These are phyloP conservation scores for Trichocladium uniseriatum DNA, from an alignment of 495 filamentous ascomycete species.

Conservation along the genomic window DNA sequence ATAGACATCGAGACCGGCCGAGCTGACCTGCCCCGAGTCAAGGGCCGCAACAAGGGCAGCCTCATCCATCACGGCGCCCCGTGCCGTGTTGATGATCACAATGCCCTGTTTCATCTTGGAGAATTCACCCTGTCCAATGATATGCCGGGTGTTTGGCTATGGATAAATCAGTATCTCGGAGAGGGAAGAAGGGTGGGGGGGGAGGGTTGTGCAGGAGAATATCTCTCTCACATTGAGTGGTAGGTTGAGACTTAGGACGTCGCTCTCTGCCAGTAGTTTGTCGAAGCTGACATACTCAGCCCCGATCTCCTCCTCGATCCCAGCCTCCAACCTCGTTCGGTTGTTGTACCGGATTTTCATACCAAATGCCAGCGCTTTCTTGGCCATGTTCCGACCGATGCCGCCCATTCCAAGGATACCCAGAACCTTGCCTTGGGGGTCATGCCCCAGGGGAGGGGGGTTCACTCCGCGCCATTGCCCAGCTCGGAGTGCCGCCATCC, in stretches of 20 bases:
- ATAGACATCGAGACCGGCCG: constrained; percentile 69
- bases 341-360: constrained; percentile 68
- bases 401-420: constrained; percentile 86
- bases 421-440: constrained; percentile 62
- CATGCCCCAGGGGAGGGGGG: constrained; percentile 44
- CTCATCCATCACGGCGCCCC: constrained; percentile 63
- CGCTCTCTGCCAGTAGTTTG: constrained; percentile 52
- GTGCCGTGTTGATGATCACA: constrained; percentile 63
- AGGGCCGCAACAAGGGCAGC: constrained; percentile 61
- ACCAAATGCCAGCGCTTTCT: constrained; percentile 48
- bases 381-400: constrained; percentile 53
- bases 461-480: constrained; percentile 51
- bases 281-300: constrained; percentile 64
- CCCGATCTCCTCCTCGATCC: constrained; percentile 47
- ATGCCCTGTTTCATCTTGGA: constrained; percentile 60
- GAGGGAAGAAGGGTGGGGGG: not conserved
- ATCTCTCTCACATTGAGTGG: constrained; percentile 53
- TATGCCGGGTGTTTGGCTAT: constrained; percentile 55
- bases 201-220: not conserved
- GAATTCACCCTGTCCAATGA: constrained; percentile 55
- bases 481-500: constrained; percentile 52
- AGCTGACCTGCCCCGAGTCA: constrained; percentile 56
- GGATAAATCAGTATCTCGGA: constrained; percentile 7
- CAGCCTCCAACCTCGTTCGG: constrained; percentile 34
- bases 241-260: constrained; percentile 69